These are phyloP conservation scores for Nephelium lappaceum DNA, from an alignment of 345 rosid genomes.

Conservation along the genomic window DNA sequence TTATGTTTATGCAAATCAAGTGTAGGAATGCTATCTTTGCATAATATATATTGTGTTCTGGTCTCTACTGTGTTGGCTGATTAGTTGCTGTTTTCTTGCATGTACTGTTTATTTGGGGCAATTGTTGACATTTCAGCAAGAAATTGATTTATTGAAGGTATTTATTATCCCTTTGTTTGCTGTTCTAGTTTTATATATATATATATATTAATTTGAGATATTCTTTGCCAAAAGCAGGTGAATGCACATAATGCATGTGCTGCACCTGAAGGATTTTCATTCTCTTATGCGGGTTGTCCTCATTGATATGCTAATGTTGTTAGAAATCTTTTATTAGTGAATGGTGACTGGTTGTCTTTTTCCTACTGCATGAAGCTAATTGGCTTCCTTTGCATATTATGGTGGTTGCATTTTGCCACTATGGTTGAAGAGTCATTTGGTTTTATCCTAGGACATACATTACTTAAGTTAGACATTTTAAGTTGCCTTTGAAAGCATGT, in stretches of 20 bases:
- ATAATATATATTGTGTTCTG: conserved; percentile 6
- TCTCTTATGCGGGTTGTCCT: not conserved
- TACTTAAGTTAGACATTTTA: not conserved
- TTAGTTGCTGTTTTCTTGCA: conserved; percentile 37
- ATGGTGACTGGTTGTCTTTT: not conserved
- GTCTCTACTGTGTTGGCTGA: conserved; percentile 35
- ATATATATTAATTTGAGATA: not conserved
- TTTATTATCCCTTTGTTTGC: not conserved
- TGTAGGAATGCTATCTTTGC: not conserved
- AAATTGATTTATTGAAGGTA: conserved; percentile 98
- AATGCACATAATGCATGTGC: not conserved
- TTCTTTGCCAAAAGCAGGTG: not conserved
- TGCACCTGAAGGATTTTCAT: conserved; percentile 2
- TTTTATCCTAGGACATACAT: not conserved
- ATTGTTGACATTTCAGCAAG: conserved; percentile 71
- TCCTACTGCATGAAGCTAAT: not conserved
- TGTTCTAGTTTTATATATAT: not conserved
- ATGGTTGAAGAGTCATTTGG: not conserved
- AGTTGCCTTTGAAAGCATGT: conserved; percentile 6
- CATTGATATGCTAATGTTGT: not conserved
- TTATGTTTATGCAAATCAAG: too few species aligned
- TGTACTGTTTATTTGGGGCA: conserved; percentile 31
- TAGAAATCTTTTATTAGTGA: not conserved
- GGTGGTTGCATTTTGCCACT: not conserved
- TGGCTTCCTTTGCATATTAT: not conserved